Evolutionary conservation across 495 filamentous ascomycete genomes (phyloP).

Genomic region (Lasiosphaeriaceae sp.): DNA sequence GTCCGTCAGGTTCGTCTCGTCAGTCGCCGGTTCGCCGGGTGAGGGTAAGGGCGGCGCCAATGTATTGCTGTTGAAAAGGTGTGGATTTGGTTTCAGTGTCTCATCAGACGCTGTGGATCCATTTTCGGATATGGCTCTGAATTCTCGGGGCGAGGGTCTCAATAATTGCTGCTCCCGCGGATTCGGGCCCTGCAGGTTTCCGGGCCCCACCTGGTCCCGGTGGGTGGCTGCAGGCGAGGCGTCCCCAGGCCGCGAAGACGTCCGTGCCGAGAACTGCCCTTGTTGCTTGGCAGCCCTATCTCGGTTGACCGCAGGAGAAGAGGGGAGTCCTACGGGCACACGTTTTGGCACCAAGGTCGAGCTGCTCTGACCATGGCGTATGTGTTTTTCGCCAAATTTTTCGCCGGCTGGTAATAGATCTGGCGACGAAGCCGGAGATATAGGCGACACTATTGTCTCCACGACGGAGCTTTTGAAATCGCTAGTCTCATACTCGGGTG

Average conservation of each 20-base stretch:
- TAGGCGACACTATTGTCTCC: constrained; percentile 19
- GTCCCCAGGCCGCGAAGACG: constrained; percentile 5
- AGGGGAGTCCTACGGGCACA: constrained; percentile 14
- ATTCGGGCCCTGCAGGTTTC: background rate
- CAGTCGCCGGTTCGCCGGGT: constrained; percentile 3
- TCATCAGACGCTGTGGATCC: constrained; percentile 19
- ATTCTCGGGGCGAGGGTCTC: background rate
- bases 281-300: constrained; percentile 1
- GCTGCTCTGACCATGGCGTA: constrained; percentile 12
- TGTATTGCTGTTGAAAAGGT: background rate
- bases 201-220: constrained; percentile 11
- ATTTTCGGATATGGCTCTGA: constrained; percentile 15
- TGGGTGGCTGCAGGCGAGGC: constrained; percentile 1
- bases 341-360: constrained; percentile 8
- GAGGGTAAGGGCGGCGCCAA: background rate
- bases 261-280: constrained; percentile 7
- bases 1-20: constrained; percentile 17
- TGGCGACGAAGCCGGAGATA: constrained; percentile 30
- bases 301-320: constrained; percentile 17
- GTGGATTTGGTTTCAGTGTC: constrained; percentile 9
- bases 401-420: constrained; percentile 14
- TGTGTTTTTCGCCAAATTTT: constrained; percentile 3
- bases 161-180: constrained; percentile 2
- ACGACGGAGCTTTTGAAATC: constrained; percentile 17
- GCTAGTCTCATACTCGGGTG: constrained; percentile 22